A percentile compares a stretch with the other conserved stretches of the same genome.
Evolutionary conservation across 106 monocot species (phyloP).

Genomic region (Ottelia alismoides): DNA sequence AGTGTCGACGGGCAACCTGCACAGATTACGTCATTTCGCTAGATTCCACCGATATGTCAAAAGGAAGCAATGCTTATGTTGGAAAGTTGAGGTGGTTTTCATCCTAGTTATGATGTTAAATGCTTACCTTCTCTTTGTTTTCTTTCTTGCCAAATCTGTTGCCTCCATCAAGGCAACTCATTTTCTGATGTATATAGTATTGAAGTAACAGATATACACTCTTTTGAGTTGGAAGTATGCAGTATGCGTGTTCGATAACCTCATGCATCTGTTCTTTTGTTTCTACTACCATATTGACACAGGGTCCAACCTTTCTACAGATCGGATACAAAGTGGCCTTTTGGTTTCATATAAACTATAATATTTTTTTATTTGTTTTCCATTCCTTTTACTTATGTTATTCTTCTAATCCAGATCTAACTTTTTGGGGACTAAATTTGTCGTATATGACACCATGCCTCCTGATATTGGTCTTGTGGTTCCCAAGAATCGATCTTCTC

Average conservation of each 20-base stretch:
- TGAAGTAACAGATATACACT: too few species aligned
- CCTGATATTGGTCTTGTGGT: constrained; percentile 45
- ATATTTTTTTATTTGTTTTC: background rate
- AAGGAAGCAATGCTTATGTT: constrained; percentile 53
- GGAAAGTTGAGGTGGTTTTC: constrained; percentile 62
- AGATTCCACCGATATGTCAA: constrained; percentile 65
- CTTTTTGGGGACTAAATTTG: constrained; percentile 90
- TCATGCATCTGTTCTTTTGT: too few species aligned
- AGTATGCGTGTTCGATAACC: too few species aligned
- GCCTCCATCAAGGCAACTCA: too few species aligned
- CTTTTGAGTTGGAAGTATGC: too few species aligned
- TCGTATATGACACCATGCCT: constrained; percentile 71
- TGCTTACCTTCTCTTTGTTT: background rate
- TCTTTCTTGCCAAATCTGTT: too few species aligned
- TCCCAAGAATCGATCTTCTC: constrained; percentile 35
- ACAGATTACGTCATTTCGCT: constrained; percentile 70
- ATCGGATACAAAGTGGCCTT: too few species aligned
- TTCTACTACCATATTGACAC: too few species aligned
- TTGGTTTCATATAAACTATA: too few species aligned
- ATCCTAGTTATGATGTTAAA: too few species aligned
- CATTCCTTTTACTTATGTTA: background rate
- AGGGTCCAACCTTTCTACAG: too few species aligned
- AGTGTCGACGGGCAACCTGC: constrained; percentile 34
- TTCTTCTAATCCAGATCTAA: constrained; percentile 54
- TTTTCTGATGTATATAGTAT: too few species aligned